Evolutionary conservation across 305 asterid genomes (phyloP).

Genomic region (Stenogyne calaminthoides): DNA sequence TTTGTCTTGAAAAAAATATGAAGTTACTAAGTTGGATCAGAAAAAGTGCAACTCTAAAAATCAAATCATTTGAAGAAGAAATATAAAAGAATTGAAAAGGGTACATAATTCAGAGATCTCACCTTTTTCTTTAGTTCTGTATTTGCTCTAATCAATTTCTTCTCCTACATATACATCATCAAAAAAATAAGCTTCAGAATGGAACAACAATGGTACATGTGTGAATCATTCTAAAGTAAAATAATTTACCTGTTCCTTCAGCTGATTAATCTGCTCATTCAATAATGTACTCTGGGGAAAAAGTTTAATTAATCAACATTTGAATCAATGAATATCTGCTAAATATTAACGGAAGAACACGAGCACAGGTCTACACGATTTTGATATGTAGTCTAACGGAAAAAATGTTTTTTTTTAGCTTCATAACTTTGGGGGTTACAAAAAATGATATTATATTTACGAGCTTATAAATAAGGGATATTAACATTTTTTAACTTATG

Average conservation of each 20-base stretch:
- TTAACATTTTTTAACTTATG: no score
- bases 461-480: no score
- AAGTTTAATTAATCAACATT: neutral
- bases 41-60: neutral
- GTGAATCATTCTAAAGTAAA: neutral
- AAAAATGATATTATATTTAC: no score
- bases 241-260: constrained; percentile 50
- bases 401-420: no score
- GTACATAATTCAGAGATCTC: neutral
- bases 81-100: neutral
- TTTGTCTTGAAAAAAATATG: no score
- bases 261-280: constrained; percentile 45
- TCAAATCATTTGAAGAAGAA: no score
- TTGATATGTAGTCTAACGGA: no score
- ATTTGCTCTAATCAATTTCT: constrained; percentile 40
- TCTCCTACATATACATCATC: constrained; percentile 44
- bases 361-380: neutral
- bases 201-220: neutral
- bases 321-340: neutral
- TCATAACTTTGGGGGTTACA: no score
- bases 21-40: no score
- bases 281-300: constrained; percentile 40
- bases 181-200: neutral
- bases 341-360: neutral
- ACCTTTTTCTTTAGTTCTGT: constrained; percentile 51